Percentiles rank a stretch among this genome's conserved stretches.
Conservation (phyloP, 352 stramenopile species). For the Phytopythium delawarense region DNA sequence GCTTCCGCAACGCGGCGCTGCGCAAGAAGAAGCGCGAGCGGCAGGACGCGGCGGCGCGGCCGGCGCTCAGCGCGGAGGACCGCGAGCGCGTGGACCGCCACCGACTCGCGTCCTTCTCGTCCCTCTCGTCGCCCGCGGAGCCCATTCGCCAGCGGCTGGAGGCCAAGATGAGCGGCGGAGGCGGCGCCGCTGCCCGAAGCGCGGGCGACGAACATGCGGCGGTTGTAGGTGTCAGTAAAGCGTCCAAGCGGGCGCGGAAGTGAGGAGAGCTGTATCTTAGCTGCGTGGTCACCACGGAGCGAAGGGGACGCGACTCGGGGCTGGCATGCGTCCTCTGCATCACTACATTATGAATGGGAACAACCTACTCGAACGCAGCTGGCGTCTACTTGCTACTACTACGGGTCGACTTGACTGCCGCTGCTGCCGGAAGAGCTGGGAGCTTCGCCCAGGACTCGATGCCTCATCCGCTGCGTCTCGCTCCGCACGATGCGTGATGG, state of each 20-base stretch:
- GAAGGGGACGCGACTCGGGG: background rate
- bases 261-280: background rate
- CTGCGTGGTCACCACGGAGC: background rate
- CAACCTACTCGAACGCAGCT: background rate
- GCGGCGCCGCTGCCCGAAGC: background rate
- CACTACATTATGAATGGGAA: background rate
- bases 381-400: slow-evolving; percentile 1
- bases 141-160: slow-evolving; percentile 16
- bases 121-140: slow-evolving; percentile 60
- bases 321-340: background rate
- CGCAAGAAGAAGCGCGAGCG: slow-evolving; percentile 63
- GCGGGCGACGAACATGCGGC: background rate
- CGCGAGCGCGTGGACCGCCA: slow-evolving; percentile 60
- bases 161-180: slow-evolving; percentile 20
- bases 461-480: background rate
- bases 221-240: background rate
- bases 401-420: background rate
- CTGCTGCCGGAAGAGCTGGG: background rate
- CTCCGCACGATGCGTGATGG: background rate
- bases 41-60: slow-evolving; percentile 22
- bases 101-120: slow-evolving; percentile 68
- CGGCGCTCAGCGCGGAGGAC: slow-evolving; percentile 36
- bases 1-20: slow-evolving; percentile 64
- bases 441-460: background rate
- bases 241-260: slow-evolving; percentile 28